A percentile compares a stretch with the other conserved stretches of the same genome.
phyloP scores from a whole-genome alignment of 2,329 filamentous ascomycete species.

The Diplocarpon rosae region DNA sequence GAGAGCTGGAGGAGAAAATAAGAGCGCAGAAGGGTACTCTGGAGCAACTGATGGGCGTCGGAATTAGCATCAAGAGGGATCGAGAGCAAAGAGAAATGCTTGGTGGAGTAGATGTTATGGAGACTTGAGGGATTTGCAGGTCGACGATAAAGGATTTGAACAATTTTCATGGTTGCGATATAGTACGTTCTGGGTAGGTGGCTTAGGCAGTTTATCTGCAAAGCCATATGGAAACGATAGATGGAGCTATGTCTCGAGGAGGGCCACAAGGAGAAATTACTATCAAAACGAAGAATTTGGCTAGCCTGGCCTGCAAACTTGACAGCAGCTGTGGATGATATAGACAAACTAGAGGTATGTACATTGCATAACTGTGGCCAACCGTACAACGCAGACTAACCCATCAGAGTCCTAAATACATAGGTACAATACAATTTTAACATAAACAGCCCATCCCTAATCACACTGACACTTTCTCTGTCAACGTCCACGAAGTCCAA shows the following conservation, averaged over 20 bases:
- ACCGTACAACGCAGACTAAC: too few species aligned
- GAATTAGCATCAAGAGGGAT: conserved; percentile 31
- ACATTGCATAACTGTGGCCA: too few species aligned
- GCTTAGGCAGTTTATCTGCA: neutral
- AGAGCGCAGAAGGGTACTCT: conserved; percentile 49
- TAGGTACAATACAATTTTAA: too few species aligned
- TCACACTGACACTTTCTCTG: too few species aligned
- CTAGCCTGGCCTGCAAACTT: too few species aligned
- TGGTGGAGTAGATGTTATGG: conserved; percentile 32
- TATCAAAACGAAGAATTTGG: too few species aligned
- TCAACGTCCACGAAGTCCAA: conserved; percentile 28
- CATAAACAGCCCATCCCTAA: too few species aligned
- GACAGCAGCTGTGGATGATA: too few species aligned
- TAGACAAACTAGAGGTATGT: too few species aligned
- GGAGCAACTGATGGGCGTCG: conserved; percentile 40
- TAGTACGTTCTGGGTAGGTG: neutral
- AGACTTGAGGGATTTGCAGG: conserved; percentile 23
- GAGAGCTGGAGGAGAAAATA: conserved; percentile 52
- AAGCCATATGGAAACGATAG: neutral
- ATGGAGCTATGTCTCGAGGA: neutral
- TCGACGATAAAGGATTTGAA: neutral
- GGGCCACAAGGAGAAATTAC: neutral
- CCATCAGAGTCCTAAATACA: too few species aligned
- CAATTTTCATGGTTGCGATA: neutral
- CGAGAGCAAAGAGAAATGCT: conserved; percentile 24